Base-by-base conservation (phyloP, 2,329 filamentous ascomycete species). In the Exophiala sideris region DNA sequence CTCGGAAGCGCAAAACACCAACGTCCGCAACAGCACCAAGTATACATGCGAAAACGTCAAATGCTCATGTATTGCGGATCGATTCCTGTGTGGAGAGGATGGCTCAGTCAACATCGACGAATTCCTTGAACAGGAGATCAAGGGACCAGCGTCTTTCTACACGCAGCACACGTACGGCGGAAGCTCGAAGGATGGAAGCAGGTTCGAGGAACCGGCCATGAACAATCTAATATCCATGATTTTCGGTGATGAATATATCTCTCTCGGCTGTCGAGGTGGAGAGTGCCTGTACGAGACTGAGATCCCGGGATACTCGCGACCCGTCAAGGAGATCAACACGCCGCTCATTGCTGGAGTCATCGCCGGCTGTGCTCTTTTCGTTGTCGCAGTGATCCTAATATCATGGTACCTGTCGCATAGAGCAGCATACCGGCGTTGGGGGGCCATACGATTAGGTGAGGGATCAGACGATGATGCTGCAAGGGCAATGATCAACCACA, bases 281-380 rank as follows among this genome's bases (percentile, higher is more conserved):
- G 94, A 99, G 74, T 99, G 94, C 76, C 76, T 99, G 33, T 91
- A 96, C 71, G 83, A 88, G 68, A 96, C 91, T 5, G 88, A 97
- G 65, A 86, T 97, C 5, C 94, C 94, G 12, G 94, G 95, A 14
- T 99, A 95, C 67, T 80, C 87, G 62, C 82, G 87, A 16, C 91
- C 92, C 0, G 81, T 96, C 56, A 96, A 96, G 75, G 86, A 87
- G 68, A 97, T 99, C 73, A 99, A 99, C 70, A 97, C 92, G 0
- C 94, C 92, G 2, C 79, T 99, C 45, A 99, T 99, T 63, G 92
- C 95, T 9, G 87, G 89, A 11, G 88, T 96, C 44, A 97, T 99
- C 65, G 91, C 91, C 20, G 87, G 83, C 5, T 88, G 85, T 65
- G 87, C 88, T 0, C 78, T 99, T 0, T 96, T 96, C 66, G 79